Base-by-base conservation (phyloP, 78 protist species). In the Dictyostelium firmibasis region DNA sequence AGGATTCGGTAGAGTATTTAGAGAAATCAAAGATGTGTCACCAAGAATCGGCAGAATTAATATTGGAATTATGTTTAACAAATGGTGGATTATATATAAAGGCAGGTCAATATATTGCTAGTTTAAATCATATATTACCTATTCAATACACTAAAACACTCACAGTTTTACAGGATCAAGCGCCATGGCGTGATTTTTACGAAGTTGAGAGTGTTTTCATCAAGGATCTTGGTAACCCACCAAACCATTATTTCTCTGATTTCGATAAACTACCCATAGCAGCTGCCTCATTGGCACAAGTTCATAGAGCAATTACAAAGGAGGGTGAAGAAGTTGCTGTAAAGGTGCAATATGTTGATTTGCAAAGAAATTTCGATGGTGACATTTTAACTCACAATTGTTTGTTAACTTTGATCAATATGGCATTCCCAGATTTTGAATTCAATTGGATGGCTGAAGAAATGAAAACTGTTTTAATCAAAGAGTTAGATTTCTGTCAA, bases 41-140 rank as follows among this genome's bases (percentile, higher is more conserved):
- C 33, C 77, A 88, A 62, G 60, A 70, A 3, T 86, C 91, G 0
- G 86, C 96, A 0, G 86, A 89, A 16, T 75, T 64, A 29, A 74
- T 93, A 18, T 53, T 93, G 23, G 41, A 84, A 6, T 41, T 87
- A 64, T 93, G 92, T 89, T 43, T 69, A 27, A 91, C 77, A 10
- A 67, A 83, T 67, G 96, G 96, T 43, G 96, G 96, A 53, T 27
- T 93, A 4, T 93, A 93, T 41, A 74, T 93, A 11, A 93, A 93
- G 23, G 95, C 86, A 27, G 96, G 96, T 57, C 96, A 93, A 74
- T 67, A 83, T 83, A 72, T 93, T 11, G 96, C 96, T 20, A 92
- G 96, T n/a, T 57, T 93, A 41, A 87, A 85, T 44, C 83, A 83
- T 25, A 60, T 89, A 4, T 38, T 93, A 36, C 96, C 96, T 14